phyloP scores from a whole-genome alignment of 108 stramenopile species.

The Mediolabrus comicus region DNA sequence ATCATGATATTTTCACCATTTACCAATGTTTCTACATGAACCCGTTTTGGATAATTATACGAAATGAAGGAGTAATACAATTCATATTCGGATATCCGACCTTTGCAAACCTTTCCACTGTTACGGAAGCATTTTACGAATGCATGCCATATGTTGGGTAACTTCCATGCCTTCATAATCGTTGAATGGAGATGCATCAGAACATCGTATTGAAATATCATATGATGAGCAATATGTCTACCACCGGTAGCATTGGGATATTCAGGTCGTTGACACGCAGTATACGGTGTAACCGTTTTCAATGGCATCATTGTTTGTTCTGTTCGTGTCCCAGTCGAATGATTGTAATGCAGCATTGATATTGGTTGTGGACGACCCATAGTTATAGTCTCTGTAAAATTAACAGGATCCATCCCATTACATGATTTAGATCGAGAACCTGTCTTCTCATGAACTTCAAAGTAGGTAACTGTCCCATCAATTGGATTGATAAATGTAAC shows the following conservation, averaged over 20 bases:
- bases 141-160: constrained; percentile 19
- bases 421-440: constrained; percentile 3
- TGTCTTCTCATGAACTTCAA: constrained; percentile 1
- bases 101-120: constrained; percentile 5
- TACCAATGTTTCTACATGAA: constrained; percentile 10
- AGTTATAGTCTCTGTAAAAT: constrained; percentile 31
- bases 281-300: constrained; percentile 27
- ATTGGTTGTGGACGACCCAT: not conserved
- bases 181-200: constrained; percentile 24
- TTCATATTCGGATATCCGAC: constrained; percentile 32
- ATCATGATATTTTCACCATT: constrained; percentile 13
- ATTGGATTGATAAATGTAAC: constrained; percentile 21
- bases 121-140: not conserved
- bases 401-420: constrained; percentile 17
- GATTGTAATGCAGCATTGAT: not conserved
- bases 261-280: constrained; percentile 13
- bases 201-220: constrained; percentile 45
- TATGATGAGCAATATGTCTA: constrained; percentile 33
- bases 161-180: constrained; percentile 11
- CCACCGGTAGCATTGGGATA: constrained; percentile 26
- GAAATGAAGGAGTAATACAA: constrained; percentile 24
- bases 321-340: not conserved
- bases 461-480: constrained; percentile 24
- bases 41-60: constrained; percentile 18
- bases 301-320: not conserved